Evolutionary conservation across 2,329 filamentous ascomycete species (phyloP), one percentile per base, ranked within the genome.

Genomic region (Xylaria sp.): DNA sequence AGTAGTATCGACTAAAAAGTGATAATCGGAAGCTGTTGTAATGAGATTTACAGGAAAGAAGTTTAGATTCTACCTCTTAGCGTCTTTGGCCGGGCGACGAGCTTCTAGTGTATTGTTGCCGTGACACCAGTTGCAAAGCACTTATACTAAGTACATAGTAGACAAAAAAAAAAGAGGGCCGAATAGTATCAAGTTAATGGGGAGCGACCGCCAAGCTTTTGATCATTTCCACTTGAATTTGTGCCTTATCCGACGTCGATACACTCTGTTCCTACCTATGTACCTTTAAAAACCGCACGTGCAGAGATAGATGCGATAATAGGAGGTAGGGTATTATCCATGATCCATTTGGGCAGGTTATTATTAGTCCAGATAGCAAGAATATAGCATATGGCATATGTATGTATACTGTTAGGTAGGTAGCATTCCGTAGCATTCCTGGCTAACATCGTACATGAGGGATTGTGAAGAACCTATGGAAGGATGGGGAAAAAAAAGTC

Each of bases 1-100:
- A 65, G 35, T 9, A 47, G 9, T 6, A 35, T 35, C 32, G 12
- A 40, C 44, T 23, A 51, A 65, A 65, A 47, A 32, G 18, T 47
- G n/a, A 59, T 55, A 27, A 60, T 16, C 35, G 32, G 54, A 18
- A 53, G 40, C 10, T 54, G 27, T 18, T 50, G 47, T 59, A 47
- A 57, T 59, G 23, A 48, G 53, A 63, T 67, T 61, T 48, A 50
- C 63, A 53, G 16, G 35, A 29, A 53, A 40, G 40, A n/a, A 55
- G 37, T n/a, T 57, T 35, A 61, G 23, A 58, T 62, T n/a, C 23
- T 60, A 54, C 37, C 5, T 62, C 35, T 65, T 65, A 72, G 73
- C 73, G 70, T 69, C 69, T 76, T 74, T 77, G 75, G 73, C 76
- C 73, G 68, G 76, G 74, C 68, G 74, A 78, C 73, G 69, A 60